Base-by-base conservation (phyloP, 768 basidiomycete species). In the Trametes gibbosa region DNA sequence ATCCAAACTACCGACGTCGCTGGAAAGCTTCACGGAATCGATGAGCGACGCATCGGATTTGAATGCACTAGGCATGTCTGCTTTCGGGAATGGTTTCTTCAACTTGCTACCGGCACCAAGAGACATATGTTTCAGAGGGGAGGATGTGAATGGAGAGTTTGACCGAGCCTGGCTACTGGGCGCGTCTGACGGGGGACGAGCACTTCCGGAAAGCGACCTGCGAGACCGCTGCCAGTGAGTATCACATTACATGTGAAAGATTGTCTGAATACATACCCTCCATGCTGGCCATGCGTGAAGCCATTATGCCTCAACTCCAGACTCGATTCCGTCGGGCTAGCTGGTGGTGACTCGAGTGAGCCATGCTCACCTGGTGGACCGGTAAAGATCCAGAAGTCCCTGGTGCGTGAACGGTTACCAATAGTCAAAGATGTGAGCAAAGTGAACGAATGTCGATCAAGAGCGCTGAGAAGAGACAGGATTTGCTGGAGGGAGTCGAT, bases 331-430 rank as follows among this genome's bases (percentile, higher is more conserved):
- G 68, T 70, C 29, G 72, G 75, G 45, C 73, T 80, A 1, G 63
- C 47, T 1, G 69, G 49, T 29, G 59, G 70, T 2, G 77, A 77
- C 12, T 79, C 76, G 17, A 66, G 68, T 5, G 63, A 59, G 7
- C 65, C 62, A 13, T 66, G 40, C 27, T 74, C 74, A 10, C 37
- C 62, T 2, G 58, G 65, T 24, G 51, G 84, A 21, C 86, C 86
- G 0, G 83, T 82, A 69, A 91, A 91, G 42, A 91, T 75, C 89
- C 89, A 91, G 2, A 91, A 69, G 68, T 91, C 89, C 68, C 89
- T 90, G 47, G 84, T 80, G 61, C 87, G 78, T 21, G 90, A 89
- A 35, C 83, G 87, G 64, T 76, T 81, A n/a, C 82, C 82, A 55
- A 91, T 75, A n/a, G 87, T 83, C 43, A 91, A 70, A 10, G 90